phyloP scores from a whole-genome alignment of 2,329 filamentous ascomycete species.

The Aspergillus brunneoviolaceus region DNA sequence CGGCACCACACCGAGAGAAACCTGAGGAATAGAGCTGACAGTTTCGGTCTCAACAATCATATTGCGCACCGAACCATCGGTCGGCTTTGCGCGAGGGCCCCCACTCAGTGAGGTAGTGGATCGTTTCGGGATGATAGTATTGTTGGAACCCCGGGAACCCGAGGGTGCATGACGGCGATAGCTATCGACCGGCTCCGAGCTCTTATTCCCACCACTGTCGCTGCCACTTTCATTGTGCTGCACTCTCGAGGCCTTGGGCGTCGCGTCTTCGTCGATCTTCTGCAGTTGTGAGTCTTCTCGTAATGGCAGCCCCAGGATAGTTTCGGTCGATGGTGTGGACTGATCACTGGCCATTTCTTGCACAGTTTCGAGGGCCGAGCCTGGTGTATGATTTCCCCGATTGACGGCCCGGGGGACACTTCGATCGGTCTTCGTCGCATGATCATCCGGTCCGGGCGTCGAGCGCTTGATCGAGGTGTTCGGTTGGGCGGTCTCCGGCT shows the following conservation, averaged over 20 bases:
- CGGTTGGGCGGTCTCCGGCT: constrained; percentile 32
- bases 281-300: constrained; percentile 37
- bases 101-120: constrained; percentile 65
- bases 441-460: constrained; percentile 26
- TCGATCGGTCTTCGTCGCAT: constrained; percentile 37
- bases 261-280: constrained; percentile 40
- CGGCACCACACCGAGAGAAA: constrained; percentile 65
- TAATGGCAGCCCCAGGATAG: constrained; percentile 41
- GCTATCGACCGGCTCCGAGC: constrained; percentile 37
- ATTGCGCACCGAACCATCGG: constrained; percentile 75
- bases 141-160: constrained; percentile 47
- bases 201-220: constrained; percentile 50
- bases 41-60: constrained; percentile 99
- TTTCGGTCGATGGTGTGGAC: constrained; percentile 60
- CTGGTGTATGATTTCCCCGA: constrained; percentile 59
- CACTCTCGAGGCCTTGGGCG: constrained; percentile 44
- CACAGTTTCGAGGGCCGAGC: constrained; percentile 77
- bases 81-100: constrained; percentile 60
- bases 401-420: constrained; percentile 52
- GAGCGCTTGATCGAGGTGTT: constrained; percentile 41
- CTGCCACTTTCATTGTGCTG: constrained; percentile 58
- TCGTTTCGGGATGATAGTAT: constrained; percentile 60
- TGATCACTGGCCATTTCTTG: constrained; percentile 78
- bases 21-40: constrained; percentile 84
- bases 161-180: constrained; percentile 37